A percentile compares a stretch with the other conserved stretches of the same genome.
These are phyloP conservation scores for Ophiosphaerella narmari DNA, from an alignment of 2,329 filamentous ascomycete genomes.

Conservation along the genomic window DNA sequence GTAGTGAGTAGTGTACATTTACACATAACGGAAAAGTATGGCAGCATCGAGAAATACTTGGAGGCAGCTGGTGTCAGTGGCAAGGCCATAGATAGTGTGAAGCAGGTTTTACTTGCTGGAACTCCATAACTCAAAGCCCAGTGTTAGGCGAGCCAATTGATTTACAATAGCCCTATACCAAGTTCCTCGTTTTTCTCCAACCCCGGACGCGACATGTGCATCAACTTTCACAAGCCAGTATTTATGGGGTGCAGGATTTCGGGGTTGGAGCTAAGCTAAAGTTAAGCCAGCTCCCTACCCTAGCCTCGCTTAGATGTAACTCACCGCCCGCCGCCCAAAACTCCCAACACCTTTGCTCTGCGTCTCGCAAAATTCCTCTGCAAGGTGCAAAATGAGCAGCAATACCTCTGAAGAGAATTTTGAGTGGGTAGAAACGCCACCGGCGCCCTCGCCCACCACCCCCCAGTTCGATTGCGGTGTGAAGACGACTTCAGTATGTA, in stretches of 20 bases:
- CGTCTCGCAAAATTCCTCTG: slow-evolving; percentile 37
- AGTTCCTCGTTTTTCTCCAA: too few relatives aligned
- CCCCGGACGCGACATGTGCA: too few relatives aligned
- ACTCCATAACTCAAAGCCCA: slow-evolving; percentile 8
- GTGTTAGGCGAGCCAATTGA: not conserved
- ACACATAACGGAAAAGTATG: slow-evolving; percentile 66
- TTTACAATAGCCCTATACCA: too few relatives aligned
- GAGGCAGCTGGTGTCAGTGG: slow-evolving; percentile 59
- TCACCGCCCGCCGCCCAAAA: slow-evolving; percentile 36
- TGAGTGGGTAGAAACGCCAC: slow-evolving; percentile 69
- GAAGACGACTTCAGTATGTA: slow-evolving; percentile 62
- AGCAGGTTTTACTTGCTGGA: slow-evolving; percentile 34
- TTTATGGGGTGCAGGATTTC: slow-evolving; percentile 10
- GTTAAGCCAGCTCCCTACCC: slow-evolving; percentile 16
- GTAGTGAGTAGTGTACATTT: slow-evolving; percentile 65
- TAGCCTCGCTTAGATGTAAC: slow-evolving; percentile 26
- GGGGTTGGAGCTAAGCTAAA: slow-evolving; percentile 28
- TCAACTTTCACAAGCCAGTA: not conserved
- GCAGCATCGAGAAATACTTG: slow-evolving; percentile 70
- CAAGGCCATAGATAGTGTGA: slow-evolving; percentile 44
- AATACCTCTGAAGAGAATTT: slow-evolving; percentile 59
- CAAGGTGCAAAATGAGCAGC: slow-evolving; percentile 42
- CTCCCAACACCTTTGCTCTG: slow-evolving; percentile 26
- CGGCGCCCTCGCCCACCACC: slow-evolving; percentile 57
- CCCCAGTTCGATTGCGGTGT: slow-evolving; percentile 64